Conservation (phyloP, 2,329 filamentous ascomycete genomes). For the Coniochaeta hoffmannii region DNA sequence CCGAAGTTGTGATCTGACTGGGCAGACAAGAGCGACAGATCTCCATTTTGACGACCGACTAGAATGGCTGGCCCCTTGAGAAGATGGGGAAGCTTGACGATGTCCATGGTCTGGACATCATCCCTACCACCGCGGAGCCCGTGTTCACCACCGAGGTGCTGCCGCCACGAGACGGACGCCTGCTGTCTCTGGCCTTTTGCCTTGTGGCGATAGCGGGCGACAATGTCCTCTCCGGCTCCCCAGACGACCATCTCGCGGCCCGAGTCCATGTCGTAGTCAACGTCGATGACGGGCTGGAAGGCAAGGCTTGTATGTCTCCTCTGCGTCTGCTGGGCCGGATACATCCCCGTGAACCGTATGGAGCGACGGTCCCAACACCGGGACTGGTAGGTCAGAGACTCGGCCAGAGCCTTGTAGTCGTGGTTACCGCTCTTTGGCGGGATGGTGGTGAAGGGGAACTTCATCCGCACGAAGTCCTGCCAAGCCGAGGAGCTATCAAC, state of each 20-base stretch:
- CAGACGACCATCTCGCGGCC: slow-evolving; percentile 39
- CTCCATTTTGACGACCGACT: slow-evolving; percentile 42
- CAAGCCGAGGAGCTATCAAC: slow-evolving; percentile 30
- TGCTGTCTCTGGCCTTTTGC: slow-evolving; percentile 7
- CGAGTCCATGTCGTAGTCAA: slow-evolving; percentile 25
- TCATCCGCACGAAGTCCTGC: slow-evolving; percentile 38
- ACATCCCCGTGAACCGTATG: slow-evolving; percentile 28
- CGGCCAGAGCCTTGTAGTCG: slow-evolving; percentile 32
- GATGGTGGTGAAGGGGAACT: slow-evolving; percentile 33
- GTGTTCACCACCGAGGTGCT: slow-evolving; percentile 25
- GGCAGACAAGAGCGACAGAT: slow-evolving; percentile 35
- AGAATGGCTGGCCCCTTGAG: slow-evolving; percentile 26
- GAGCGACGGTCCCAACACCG: slow-evolving; percentile 45
- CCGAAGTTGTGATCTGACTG: slow-evolving; percentile 23
- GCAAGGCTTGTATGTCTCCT: slow-evolving; percentile 28
- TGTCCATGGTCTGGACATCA: slow-evolving; percentile 39
- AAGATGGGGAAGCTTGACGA: slow-evolving; percentile 22
- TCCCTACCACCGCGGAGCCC: slow-evolving; percentile 37
- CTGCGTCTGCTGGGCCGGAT: slow-evolving; percentile 14
- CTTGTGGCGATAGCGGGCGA: slow-evolving; percentile 30
- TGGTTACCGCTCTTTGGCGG: slow-evolving; percentile 15
- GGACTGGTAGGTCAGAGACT: slow-evolving; percentile 40
- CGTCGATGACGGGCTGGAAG: slow-evolving; percentile 42
- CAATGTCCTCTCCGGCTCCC: slow-evolving; percentile 44
- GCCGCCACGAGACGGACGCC: neutral